Percentiles rank a stretch among this genome's conserved stretches.
Conservation (phyloP, 352 stramenopile species). For the Pythium scleroteichum region DNA sequence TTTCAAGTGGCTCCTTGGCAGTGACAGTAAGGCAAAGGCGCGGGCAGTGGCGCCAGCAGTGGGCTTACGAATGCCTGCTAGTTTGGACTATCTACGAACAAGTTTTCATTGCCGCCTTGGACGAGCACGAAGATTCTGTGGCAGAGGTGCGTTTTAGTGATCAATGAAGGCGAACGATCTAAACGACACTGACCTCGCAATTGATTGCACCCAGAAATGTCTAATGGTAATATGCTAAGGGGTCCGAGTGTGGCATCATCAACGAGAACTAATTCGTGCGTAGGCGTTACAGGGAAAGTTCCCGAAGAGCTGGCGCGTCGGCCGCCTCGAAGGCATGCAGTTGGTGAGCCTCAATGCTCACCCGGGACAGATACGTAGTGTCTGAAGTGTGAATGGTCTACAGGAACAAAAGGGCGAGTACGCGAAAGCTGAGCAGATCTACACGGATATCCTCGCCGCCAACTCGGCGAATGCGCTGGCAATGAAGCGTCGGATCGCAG, state of each 20-base stretch:
- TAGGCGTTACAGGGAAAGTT: conserved; percentile 40
- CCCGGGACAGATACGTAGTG: no score
- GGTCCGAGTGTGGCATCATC: no score
- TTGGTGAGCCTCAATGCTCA: conserved; percentile 14
- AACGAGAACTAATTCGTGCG: no score
- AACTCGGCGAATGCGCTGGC: conserved; percentile 45
- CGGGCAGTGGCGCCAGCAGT: no score
- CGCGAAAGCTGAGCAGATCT: conserved; percentile 39
- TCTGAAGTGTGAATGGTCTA: neutral
- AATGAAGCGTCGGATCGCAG: conserved; percentile 42
- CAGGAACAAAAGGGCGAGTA: conserved; percentile 39
- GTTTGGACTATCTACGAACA: conserved; percentile 48
- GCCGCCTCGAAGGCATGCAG: conserved; percentile 40
- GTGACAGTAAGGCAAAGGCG: no score
- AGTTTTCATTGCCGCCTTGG: conserved; percentile 40
- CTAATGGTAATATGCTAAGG: conserved; percentile 13
- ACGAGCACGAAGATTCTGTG: conserved; percentile 33
- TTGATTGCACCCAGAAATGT: conserved; percentile 22
- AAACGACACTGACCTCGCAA: conserved; percentile 1
- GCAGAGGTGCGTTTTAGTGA: conserved; percentile 20
- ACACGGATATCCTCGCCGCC: conserved; percentile 37
- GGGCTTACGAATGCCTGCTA: neutral
- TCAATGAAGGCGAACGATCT: neutral
- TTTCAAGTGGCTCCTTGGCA: conserved; percentile 38
- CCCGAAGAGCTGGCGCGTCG: conserved; percentile 37